phyloP scores from a whole-genome alignment of 179 eudicot genomes.

The Silene noctiflora region DNA sequence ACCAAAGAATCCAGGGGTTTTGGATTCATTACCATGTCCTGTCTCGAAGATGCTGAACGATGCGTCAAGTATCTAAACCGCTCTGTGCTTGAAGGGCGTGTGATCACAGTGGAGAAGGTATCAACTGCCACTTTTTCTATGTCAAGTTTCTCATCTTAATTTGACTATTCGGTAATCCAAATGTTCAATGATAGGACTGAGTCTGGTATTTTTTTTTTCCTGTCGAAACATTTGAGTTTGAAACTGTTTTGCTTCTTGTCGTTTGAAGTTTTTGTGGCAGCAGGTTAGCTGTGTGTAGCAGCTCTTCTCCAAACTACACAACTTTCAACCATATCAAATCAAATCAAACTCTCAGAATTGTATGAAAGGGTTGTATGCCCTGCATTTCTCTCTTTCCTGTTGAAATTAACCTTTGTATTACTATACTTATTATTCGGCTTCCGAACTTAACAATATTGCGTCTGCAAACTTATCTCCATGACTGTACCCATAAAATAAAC shows the following conservation, averaged over 20 bases:
- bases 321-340: conserved; percentile 45
- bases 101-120: conserved; percentile 97
- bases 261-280: conserved; percentile 79
- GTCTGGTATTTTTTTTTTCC: conserved; percentile 21
- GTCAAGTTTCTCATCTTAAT: neutral
- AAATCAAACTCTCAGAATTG: conserved; percentile 68
- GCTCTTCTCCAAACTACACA: conserved; percentile 92
- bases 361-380: conserved; percentile 97
- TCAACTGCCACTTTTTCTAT: neutral
- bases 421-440: neutral
- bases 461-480: neutral
- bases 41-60: conserved; percentile 62
- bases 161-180: neutral
- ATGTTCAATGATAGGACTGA: conserved; percentile 15
- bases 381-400: conserved; percentile 54
- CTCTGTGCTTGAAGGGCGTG: conserved; percentile 90
- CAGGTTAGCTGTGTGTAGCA: conserved; percentile 94
- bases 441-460: neutral
- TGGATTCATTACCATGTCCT: conserved; percentile 91
- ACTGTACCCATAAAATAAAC: neutral
- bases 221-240: conserved; percentile 27
- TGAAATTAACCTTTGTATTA: neutral
- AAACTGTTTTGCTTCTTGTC: conserved; percentile 50
- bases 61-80: conserved; percentile 75
- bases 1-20: conserved; percentile 87